Percentiles rank a stretch among this genome's conserved stretches.
Conservation (phyloP, 2,329 filamentous ascomycete genomes). For the Stagonosporopsis chrysanthemi region DNA sequence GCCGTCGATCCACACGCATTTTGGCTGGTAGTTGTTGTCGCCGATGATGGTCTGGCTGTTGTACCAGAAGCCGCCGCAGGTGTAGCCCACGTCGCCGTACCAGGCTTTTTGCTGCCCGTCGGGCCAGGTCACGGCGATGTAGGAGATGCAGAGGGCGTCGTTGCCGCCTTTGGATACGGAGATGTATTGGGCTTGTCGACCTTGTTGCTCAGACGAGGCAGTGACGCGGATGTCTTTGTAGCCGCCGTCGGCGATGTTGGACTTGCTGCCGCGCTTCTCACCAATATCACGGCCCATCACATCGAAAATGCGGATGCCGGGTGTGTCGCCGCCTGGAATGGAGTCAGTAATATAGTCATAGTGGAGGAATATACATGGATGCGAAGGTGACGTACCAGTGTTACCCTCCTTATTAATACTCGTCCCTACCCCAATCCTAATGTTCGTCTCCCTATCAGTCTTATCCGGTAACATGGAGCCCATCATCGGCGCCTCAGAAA, state of each 20-base stretch:
- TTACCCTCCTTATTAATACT: conserved; percentile 4
- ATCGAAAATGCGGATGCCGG: conserved; percentile 10
- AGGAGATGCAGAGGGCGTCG: conserved; percentile 26
- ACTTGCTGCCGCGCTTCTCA: conserved; percentile 10
- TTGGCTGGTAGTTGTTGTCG: conserved; percentile 16
- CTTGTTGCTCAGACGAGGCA: background rate
- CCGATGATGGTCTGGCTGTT: conserved; percentile 19
- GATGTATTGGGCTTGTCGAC: conserved; percentile 18
- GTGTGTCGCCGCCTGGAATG: conserved; percentile 5
- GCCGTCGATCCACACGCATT: conserved; percentile 24
- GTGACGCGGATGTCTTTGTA: conserved; percentile 11
- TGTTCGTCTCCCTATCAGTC: background rate
- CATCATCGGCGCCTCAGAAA: conserved; percentile 6
- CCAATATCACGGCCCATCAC: conserved; percentile 14
- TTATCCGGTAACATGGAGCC: conserved; percentile 6
- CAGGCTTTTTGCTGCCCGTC: conserved; percentile 22
- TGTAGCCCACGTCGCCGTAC: conserved; percentile 22
- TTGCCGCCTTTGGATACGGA: conserved; percentile 16
- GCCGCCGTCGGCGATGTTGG: conserved; percentile 10
- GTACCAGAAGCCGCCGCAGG: conserved; percentile 23
- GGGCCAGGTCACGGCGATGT: conserved; percentile 23
- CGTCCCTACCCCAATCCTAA: conserved; percentile 12
- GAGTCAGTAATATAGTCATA: background rate
- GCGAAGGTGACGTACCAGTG: background rate
- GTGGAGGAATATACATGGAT: too few relatives aligned